These are phyloP conservation scores for Lathyrus tuberosus DNA, from an alignment of 306 rosid genomes.

Conservation along the genomic window DNA sequence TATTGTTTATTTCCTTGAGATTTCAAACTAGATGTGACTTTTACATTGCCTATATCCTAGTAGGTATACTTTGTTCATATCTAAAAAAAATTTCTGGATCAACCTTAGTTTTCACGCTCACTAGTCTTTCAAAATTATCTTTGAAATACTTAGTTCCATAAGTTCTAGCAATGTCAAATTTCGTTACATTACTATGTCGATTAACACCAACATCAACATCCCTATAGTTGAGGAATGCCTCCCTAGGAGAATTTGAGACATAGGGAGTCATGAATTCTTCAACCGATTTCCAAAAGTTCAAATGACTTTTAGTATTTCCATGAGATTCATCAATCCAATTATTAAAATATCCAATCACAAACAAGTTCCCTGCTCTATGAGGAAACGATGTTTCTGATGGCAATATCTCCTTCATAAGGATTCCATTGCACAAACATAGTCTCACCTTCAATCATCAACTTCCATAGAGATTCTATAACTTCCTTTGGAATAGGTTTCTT, in stretches of 20 bases:
- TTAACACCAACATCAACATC: slow-evolving; percentile 43
- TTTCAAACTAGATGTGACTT: no score
- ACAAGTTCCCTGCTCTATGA: slow-evolving; percentile 49
- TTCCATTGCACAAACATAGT: slow-evolving; percentile 2
- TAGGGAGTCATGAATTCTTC: slow-evolving; percentile 9
- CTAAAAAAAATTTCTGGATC: no score
- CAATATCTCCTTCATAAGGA: slow-evolving; percentile 34
- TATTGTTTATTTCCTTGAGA: no score
- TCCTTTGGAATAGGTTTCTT: neutral
- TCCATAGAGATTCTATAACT: slow-evolving; percentile 14
- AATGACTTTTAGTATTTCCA: neutral
- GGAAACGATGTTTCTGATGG: slow-evolving; percentile 42
- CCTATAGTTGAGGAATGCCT: slow-evolving; percentile 35
- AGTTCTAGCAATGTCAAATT: no score
- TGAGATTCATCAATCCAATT: slow-evolving; percentile 19
- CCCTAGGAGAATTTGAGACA: slow-evolving; percentile 41
- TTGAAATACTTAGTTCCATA: slow-evolving; percentile 37
- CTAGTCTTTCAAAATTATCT: slow-evolving; percentile 33
- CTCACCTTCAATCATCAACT: slow-evolving; percentile 16
- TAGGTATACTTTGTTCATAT: neutral
- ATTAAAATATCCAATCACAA: neutral
- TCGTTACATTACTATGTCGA: slow-evolving; percentile 17
- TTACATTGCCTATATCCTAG: no score
- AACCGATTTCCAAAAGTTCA: slow-evolving; percentile 15
- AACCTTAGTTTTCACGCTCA: neutral